Base-by-base conservation (phyloP, 768 basidiomycete species). In the Tulasnella sp. region DNA sequence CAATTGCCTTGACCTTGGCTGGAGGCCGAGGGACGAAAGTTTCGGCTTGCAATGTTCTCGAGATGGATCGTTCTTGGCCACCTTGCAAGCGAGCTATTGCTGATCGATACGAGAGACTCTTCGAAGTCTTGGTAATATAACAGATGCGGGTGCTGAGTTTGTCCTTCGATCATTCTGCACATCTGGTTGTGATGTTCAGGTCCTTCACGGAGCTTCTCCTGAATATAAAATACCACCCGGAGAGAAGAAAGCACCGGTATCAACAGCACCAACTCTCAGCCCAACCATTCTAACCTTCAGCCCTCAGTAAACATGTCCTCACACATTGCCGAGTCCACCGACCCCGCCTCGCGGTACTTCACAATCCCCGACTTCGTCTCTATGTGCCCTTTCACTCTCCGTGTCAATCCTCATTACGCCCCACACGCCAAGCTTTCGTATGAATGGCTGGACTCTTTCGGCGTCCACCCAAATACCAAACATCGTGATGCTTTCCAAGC, bases 351-450 rank as follows among this genome's bases (percentile, higher is more conserved):
- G 19, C 67, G 36, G 25, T 70, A 25, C 39, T 76, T 45, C 40
- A 58, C 58, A 73, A 71, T 77, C 71, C 76, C 76, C 25, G 76
- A 77, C 71, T 72, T 77, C 69, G 36, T 72, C 9, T 14, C 69
- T 15, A 67, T 72, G 25, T 72, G 36, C n/a, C 76, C 76, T 1
- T 77, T 54, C 38, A 39, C 71, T 29, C 36, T 77, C 4, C 40
- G 42, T 42, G 8, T 77, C 71, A 77, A 77, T 34, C 70, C 76
- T 25, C 19, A 77, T 31, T 42, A 58, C 36, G 70, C 4, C 11
- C 36, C 76, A 8, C 49, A 37, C 39, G 71, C 31, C 38, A 73
- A 29, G 36, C 14, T 52, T n/a, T 71, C 76, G 9, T 34, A 73
- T 15, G 76, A 54, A 2, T 77, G 76, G 76, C 25, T 77, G 22